Conservation (phyloP, 345 rosid species). For the Physaria fendleri region DNA sequence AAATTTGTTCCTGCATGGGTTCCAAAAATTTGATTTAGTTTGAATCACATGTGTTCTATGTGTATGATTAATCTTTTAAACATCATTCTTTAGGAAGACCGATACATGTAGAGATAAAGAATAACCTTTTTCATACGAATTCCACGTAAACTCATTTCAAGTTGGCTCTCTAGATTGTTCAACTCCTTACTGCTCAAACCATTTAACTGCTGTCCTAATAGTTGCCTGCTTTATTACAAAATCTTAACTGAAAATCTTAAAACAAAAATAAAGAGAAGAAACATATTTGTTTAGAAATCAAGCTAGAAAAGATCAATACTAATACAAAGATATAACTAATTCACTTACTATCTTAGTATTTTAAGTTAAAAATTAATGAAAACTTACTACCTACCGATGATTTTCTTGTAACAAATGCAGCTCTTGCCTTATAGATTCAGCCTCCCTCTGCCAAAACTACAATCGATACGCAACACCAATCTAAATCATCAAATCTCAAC, state of each 20-base stretch:
- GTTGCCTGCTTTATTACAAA: slow-evolving; percentile 33
- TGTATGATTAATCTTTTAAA: background rate
- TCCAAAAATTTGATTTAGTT: background rate
- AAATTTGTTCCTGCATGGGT: slow-evolving; percentile 44
- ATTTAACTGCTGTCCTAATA: slow-evolving; percentile 42
- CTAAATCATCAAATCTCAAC: background rate
- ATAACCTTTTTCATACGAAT: slow-evolving; percentile 54
- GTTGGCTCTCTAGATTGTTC: slow-evolving; percentile 43
- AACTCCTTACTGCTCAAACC: slow-evolving; percentile 50
- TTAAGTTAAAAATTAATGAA: background rate
- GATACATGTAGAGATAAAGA: background rate
- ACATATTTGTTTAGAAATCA: background rate
- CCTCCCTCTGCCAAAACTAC: slow-evolving; percentile 70
- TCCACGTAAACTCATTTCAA: slow-evolving; percentile 57
- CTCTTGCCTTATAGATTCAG: slow-evolving; percentile 45
- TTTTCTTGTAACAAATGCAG: slow-evolving; percentile 46
- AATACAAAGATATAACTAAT: background rate
- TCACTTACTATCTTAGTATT: background rate
- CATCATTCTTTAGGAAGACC: no score
- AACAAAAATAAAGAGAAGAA: background rate
- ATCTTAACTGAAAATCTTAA: background rate
- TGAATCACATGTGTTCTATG: background rate
- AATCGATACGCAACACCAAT: background rate
- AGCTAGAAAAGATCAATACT: background rate
- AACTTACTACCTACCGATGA: slow-evolving; percentile 34